These are phyloP conservation scores for Imleria badia DNA, from an alignment of 768 basidiomycete species.

Conservation along the genomic window DNA sequence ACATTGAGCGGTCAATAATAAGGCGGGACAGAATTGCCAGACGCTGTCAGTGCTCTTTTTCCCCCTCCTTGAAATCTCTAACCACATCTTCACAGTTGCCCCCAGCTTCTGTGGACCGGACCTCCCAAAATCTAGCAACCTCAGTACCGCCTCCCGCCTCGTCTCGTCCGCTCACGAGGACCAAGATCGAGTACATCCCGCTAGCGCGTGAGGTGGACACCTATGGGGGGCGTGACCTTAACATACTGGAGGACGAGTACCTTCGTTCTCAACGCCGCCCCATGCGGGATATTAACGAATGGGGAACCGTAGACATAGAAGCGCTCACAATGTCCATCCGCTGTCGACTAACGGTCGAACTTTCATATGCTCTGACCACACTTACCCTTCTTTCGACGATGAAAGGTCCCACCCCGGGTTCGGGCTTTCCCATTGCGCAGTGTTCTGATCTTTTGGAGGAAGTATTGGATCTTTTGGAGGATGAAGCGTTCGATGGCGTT, in stretches of 20 bases:
- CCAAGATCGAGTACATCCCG: conserved; percentile 89
- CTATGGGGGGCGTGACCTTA: conserved; percentile 79
- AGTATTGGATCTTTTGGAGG: conserved; percentile 82
- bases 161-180: conserved; percentile 51
- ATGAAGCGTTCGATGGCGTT: conserved; percentile 66
- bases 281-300: conserved; percentile 74
- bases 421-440: conserved; percentile 72
- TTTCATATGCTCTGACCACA: conserved; percentile 88
- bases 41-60: conserved; percentile 41
- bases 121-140: conserved; percentile 24
- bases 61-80: conserved; percentile 11
- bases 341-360: conserved; percentile 77
- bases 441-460: conserved; percentile 85
- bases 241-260: conserved; percentile 62
- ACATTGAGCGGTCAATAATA: conserved; percentile 22
- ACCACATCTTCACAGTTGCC: conserved; percentile 16
- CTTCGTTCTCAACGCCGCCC: conserved; percentile 51
- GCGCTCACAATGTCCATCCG: conserved; percentile 92
- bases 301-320: conserved; percentile 89
- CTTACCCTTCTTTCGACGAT: conserved; percentile 79
- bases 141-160: conserved; percentile 32
- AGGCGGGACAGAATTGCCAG: conserved; percentile 47
- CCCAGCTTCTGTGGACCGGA: conserved; percentile 17
- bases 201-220: conserved; percentile 72
- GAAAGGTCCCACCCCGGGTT: conserved; percentile 54